A percentile compares a stretch with the other conserved stretches of the same genome.
Conservation (phyloP, 495 filamentous ascomycete genomes). For the Aspergillus saccharolyticus region DNA sequence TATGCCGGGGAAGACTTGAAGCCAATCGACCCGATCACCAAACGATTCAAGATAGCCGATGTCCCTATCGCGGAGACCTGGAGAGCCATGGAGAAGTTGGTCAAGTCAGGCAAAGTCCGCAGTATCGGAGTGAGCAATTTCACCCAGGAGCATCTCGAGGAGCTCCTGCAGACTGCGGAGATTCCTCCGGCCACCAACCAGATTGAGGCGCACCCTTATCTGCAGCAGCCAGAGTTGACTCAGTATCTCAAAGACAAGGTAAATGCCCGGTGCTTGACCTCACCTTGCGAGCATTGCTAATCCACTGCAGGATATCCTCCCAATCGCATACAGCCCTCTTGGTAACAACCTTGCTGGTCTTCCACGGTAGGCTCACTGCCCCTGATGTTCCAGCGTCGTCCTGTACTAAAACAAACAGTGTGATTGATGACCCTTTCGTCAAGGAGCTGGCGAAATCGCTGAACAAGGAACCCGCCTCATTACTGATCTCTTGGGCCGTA, state of each 20-base stretch:
- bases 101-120: constrained; percentile 59
- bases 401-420: constrained; percentile 18
- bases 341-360: constrained; percentile 48
- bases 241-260: constrained; percentile 29
- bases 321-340: constrained; percentile 50
- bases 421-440: constrained; percentile 57
- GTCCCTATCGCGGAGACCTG: constrained; percentile 49
- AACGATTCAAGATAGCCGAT: constrained; percentile 33
- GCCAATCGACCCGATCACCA: constrained; percentile 29
- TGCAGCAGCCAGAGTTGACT: constrained; percentile 63
- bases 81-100: constrained; percentile 66
- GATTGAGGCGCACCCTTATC: constrained; percentile 81
- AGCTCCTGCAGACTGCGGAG: constrained; percentile 58
- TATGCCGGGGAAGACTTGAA: constrained; percentile 52
- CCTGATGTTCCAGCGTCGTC: constrained; percentile 10
- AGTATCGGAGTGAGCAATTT: constrained; percentile 84
- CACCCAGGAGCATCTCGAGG: constrained; percentile 56
- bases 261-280: too few species aligned
- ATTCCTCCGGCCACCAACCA: constrained; percentile 70
- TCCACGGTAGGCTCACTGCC: constrained; percentile 25
- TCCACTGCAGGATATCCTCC: constrained; percentile 37
- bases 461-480: constrained; percentile 62
- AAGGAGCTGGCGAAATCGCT: constrained; percentile 59
- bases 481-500: constrained; percentile 76
- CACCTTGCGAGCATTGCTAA: background rate